Base-by-base conservation (phyloP, 1,284 basidiomycete genomes). In the Cutaneotrichosporon cavernicola region DNA sequence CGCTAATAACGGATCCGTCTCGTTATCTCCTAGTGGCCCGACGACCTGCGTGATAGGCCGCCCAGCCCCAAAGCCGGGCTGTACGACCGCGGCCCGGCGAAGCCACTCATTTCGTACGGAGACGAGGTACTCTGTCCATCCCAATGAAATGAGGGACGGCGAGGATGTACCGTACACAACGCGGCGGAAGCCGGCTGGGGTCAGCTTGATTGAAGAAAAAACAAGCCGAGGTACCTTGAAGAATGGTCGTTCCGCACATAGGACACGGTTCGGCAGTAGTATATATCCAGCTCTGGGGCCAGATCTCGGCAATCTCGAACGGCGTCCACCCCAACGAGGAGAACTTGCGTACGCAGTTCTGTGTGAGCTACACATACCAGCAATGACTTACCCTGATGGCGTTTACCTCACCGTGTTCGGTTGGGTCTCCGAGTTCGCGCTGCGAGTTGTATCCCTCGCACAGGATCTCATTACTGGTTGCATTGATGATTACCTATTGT, bases 91-190 rank as follows among this genome's bases (percentile, higher is more conserved):
- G 6, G 49, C 46, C 31, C 34, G 31, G 9, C 58, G 58, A 9
- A 59, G 58, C 58, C 58, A 59, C 31, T 36, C 47, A 11, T 47
- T 59, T 2, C 58, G 58, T 34, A 59, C 46, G 5, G 22, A 36
- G 31, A 59, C 58, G 14, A 59, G 58, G 58, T 59, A 59, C 47
- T 59, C 58, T 47, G 47, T 59, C 58, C 58, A 59, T 4, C 58
- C 58, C 31, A 59, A 34, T 9, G 18, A 9, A n/a, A 32, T 21
- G 46, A 59, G 47, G 46, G 7, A 16, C 13, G 58, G 58, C 47
- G 47, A 49, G 16, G 47, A 50, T 10, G 58, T 59, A 32, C 58
- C 58, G 34, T 51, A 59, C 10, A 59, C 21, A 5, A 59, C 58
- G 5, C 58, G 58, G 22, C 38, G 32, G 49, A 59, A 59, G 21